A percentile compares a stretch with the other conserved stretches of the same genome.
Conservation (phyloP, 805 yeast genomes). For the Ogataea nakhonphanomensis region DNA sequence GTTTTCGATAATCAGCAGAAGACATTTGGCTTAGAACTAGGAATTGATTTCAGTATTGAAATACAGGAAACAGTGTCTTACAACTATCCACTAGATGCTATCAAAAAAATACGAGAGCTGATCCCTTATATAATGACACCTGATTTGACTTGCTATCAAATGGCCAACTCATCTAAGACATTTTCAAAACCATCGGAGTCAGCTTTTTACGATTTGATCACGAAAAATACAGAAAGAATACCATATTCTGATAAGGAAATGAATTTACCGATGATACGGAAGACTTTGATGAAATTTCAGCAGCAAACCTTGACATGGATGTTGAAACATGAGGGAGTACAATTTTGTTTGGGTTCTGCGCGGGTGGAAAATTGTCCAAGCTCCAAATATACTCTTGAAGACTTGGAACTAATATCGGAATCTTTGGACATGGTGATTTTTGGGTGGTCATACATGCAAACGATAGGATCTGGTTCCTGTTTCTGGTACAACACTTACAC, state of each 20-base stretch:
- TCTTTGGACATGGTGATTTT: slow-evolving; percentile 42
- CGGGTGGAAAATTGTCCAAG: slow-evolving; percentile 24
- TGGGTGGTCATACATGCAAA: slow-evolving; percentile 47
- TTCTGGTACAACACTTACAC: slow-evolving; percentile 51
- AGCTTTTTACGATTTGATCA: slow-evolving; percentile 48
- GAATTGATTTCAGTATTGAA: slow-evolving; percentile 4
- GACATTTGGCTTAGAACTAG: slow-evolving; percentile 1
- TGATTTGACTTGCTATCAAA: slow-evolving; percentile 25
- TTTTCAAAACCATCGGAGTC: slow-evolving; percentile 25
- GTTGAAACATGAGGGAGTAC: slow-evolving; percentile 46
- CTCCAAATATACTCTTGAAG: slow-evolving; percentile 12
- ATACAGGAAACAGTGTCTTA: slow-evolving; percentile 20
- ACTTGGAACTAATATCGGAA: slow-evolving; percentile 27
- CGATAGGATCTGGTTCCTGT: slow-evolving; percentile 1
- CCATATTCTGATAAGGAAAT: slow-evolving; percentile 11
- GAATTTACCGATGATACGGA: slow-evolving; percentile 19
- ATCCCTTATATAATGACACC: slow-evolving; percentile 16
- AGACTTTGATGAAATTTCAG: slow-evolving; percentile 42
- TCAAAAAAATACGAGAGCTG: slow-evolving; percentile 17
- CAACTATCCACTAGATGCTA: slow-evolving; percentile 17
- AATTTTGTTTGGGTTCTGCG: slow-evolving; percentile 26
- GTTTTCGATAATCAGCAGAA: neutral
- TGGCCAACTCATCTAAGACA: slow-evolving; percentile 2
- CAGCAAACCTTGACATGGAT: slow-evolving; percentile 56
- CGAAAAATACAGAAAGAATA: slow-evolving; percentile 39